Evolutionary conservation across 2,329 filamentous ascomycete genomes (phyloP).

Genomic region (Neonectria faginata): DNA sequence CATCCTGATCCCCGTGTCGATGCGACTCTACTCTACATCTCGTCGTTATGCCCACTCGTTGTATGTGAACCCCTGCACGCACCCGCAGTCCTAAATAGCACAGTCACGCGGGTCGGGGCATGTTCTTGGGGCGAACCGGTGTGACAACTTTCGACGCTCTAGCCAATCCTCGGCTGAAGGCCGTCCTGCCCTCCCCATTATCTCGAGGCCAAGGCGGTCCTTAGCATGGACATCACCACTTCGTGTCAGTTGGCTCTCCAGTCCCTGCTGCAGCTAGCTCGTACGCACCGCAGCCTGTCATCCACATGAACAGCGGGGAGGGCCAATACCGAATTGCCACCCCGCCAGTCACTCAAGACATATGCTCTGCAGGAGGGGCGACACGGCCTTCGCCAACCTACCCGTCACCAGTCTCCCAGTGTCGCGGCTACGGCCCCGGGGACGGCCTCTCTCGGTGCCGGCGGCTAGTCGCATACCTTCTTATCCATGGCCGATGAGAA

Average conservation of each 20-base stretch:
- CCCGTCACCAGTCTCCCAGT: constrained; percentile 15
- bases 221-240: constrained; percentile 13
- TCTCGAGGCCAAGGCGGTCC: constrained; percentile 19
- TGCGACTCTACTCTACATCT: constrained; percentile 5
- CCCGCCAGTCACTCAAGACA: background rate
- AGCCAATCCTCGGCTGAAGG: constrained; percentile 2
- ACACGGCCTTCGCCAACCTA: constrained; percentile 17
- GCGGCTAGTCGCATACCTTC: constrained; percentile 19
- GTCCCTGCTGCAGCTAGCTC: constrained; percentile 6
- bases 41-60: constrained; percentile 12
- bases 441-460: background rate
- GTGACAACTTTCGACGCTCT: constrained; percentile 8
- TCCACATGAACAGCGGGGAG: background rate
- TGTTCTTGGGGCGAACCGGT: constrained; percentile 17
- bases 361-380: constrained; percentile 2
- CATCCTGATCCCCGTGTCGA: background rate
- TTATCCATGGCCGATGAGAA: background rate
- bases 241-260: constrained; percentile 7
- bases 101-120: constrained; percentile 27
- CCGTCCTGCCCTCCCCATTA: background rate
- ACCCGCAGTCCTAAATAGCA: constrained; percentile 29
- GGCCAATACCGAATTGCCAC: background rate
- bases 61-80: constrained; percentile 25
- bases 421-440: constrained; percentile 18
- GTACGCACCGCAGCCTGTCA: background rate